Base-by-base conservation (phyloP, 345 rosid species). In the Citrus inodora region DNA sequence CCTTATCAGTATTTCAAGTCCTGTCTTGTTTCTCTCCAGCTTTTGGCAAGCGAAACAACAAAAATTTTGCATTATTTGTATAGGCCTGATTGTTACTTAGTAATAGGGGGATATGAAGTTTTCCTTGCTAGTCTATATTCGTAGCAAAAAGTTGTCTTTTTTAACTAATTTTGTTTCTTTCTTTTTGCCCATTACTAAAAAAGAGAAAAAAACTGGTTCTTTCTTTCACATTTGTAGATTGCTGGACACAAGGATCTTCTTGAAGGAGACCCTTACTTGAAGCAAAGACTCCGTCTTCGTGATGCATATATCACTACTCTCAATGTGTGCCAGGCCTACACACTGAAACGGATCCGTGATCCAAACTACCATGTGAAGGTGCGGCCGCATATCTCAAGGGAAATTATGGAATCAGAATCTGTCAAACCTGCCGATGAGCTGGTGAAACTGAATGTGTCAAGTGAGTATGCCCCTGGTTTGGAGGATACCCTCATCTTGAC, bases 401-500 rank as follows among this genome's bases (percentile, higher is more conserved):
- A 96, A 84, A 83, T 89, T 65, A 82, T 86, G 84, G 97, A 94
- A 70, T 89, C 96, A 17, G 96, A 92, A 64, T 84, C 97, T 7
- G 86, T 87, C 87, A 97, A 92, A 63, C 87, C 94, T 1, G 92
- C 88, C 0, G 83, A 89, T 70, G 98, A 94, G 78, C 95, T 94
- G 2, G 87, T 92, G 74, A 92, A 84, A 80, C 87, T 96, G 87
- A 96, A 94, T 88, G 88, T 93, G 0, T 86, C 89, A 4, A 94
- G 97, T 13, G 99, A 96, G 22, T 92, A 96, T 62, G 95, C 90
- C 30, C 98, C 97, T 28, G 97, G 98, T 53, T 84, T 96, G 85
- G 98, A 94, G 86, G 99, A 97, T 86, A 94, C 99, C 70, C 97
- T 97, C 70, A 94, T 97, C 87, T 84, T 97, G 86, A 97, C 98